Evolutionary conservation across 2,329 filamentous ascomycete species (phyloP).

Genomic region (Xylaria sp.): DNA sequence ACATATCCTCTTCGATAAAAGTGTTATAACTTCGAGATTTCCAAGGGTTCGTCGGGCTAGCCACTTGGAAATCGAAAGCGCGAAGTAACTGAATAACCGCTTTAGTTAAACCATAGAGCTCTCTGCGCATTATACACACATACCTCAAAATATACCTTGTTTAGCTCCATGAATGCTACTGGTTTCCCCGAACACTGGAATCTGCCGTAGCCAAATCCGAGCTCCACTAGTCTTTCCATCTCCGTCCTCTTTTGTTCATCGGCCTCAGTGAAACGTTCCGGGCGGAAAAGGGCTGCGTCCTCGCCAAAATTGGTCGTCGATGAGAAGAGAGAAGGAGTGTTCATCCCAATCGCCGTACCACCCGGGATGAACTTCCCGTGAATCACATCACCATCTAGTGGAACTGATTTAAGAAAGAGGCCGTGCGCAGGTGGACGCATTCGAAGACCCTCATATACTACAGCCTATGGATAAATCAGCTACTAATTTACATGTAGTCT

Average conservation of each 20-base stretch:
- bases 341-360: constrained; percentile 32
- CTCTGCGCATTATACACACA: background rate
- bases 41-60: constrained; percentile 17
- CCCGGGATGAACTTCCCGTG: constrained; percentile 33
- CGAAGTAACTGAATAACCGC: constrained; percentile 10
- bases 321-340: constrained; percentile 16
- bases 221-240: constrained; percentile 32
- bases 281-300: constrained; percentile 35
- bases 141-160: constrained; percentile 32
- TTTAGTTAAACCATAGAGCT: background rate
- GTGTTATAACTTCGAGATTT: constrained; percentile 14
- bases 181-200: constrained; percentile 26
- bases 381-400: constrained; percentile 40
- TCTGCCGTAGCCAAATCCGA: constrained; percentile 33
- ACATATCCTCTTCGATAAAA: constrained; percentile 23
- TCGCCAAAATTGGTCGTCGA: constrained; percentile 30
- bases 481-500: background rate
- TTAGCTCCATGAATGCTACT: constrained; percentile 29
- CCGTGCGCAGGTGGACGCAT: constrained; percentile 47
- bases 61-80: constrained; percentile 23
- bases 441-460: constrained; percentile 52
- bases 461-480: constrained; percentile 41
- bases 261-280: constrained; percentile 33
- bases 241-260: constrained; percentile 7
- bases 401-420: constrained; percentile 41